Base-by-base conservation (phyloP, 257 asterid genomes). In the Rehmannia glutinosa region DNA sequence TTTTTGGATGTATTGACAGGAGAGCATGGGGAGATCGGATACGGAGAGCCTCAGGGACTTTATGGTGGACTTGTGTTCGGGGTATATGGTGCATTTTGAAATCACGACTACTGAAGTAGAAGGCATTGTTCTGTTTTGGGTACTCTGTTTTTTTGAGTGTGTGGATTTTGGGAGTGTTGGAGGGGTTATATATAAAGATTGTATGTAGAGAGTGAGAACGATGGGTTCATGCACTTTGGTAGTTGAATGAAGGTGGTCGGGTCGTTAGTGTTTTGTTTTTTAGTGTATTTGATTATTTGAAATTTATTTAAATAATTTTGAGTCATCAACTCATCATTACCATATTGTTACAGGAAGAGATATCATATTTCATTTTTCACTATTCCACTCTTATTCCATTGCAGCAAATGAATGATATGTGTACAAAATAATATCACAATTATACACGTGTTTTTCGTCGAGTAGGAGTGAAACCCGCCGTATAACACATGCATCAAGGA, bases 21-120 rank as follows among this genome's bases (percentile, higher is more conserved):
- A 93, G 52, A 93, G 91, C 98, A 93, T 93, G 19, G 98, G 95
- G 25, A 93, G 94, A 69, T 93, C 98, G 39, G 98, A 93, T 0
- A 90, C 97, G 38, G 98, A 93, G 84, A 93, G 98, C 39, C 79
- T 83, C 6, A 93, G 80, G 65, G 96, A 72, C 2, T 46, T 66
- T 8, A 76, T 21, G 73, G 74, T 21, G 58, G 91, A 80, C 32
- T 74, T 73, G 55, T 75, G 73, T 0, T 84, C 83, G 9, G 97
- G 94, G 50, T 80, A 80, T 36, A 93, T 72, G 0, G 68, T 81
- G 86, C 77, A 84, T 82, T 73, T 93, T 19, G 97, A 93, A 75
- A 88, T 69, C 9, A 90, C 52, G 15, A 71, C 74, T 13, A 88
- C 75, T 5, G 95, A 83, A 51, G 96, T 80, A 33, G 97, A 82